These are phyloP conservation scores for Eutypa lata DNA, from an alignment of 2,329 filamentous ascomycete species.

Conservation along the genomic window DNA sequence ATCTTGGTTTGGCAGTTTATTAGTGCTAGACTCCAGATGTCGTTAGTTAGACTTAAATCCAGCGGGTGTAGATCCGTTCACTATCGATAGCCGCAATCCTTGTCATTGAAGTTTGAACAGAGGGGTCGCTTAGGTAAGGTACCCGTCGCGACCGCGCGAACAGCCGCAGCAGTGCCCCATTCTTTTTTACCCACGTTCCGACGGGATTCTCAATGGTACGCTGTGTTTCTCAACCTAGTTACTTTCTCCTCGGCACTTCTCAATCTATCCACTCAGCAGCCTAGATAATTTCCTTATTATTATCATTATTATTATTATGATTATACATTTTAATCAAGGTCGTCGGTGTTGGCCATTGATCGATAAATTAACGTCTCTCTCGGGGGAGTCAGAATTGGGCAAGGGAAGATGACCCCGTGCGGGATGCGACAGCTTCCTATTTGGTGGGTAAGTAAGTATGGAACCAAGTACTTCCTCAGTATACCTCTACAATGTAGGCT, in stretches of 20 bases:
- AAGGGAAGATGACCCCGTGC: background rate
- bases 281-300: too few species aligned
- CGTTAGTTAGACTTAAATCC: too few species aligned
- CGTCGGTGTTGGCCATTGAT: background rate
- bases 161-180: background rate
- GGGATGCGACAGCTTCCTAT: background rate
- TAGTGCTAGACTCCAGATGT: too few species aligned
- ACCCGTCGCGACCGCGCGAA: background rate
- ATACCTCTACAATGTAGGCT: too few species aligned
- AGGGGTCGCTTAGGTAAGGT: background rate
- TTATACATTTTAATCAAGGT: too few species aligned
- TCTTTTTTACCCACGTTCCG: background rate
- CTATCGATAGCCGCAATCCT: background rate
- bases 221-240: too few species aligned
- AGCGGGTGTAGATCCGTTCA: background rate
- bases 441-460: background rate
- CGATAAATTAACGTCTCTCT: background rate
- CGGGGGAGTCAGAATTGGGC: background rate
- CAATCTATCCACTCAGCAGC: too few species aligned
- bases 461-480: too few species aligned
- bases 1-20: too few species aligned
- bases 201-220: background rate
- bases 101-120: background rate
- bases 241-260: too few species aligned
- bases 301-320: too few species aligned